A percentile compares a stretch with the other conserved stretches of the same genome.
Evolutionary conservation across 2,329 filamentous ascomycete species (phyloP).

Genomic region (Cryphonectria naterciae): DNA sequence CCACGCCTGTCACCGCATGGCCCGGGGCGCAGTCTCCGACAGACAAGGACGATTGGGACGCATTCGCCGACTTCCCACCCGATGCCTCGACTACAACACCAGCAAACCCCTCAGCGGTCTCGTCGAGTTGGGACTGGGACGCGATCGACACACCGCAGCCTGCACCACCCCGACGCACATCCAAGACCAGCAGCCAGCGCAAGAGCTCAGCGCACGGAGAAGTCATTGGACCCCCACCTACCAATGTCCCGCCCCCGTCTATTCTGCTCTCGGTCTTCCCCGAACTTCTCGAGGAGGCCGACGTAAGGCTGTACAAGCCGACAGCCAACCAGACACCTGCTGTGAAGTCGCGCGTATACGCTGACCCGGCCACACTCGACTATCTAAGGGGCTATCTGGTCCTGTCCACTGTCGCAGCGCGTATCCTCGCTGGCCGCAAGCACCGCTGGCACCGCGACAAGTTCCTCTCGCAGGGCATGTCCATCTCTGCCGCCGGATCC

Average conservation of each 20-base stretch:
- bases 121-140: conserved; percentile 55
- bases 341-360: conserved; percentile 65
- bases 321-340: conserved; percentile 61
- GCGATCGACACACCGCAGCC: conserved; percentile 41
- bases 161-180: conserved; percentile 14
- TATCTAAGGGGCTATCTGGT: conserved; percentile 69
- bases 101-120: conserved; percentile 30
- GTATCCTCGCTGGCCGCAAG: conserved; percentile 82
- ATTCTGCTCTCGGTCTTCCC: conserved; percentile 80
- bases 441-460: conserved; percentile 90
- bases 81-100: conserved; percentile 26
- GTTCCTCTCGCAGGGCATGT: conserved; percentile 83
- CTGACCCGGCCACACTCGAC: conserved; percentile 62
- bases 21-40: conserved; percentile 34
- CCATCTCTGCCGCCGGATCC: conserved; percentile 75
- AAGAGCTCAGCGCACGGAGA: conserved; percentile 22
- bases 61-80: conserved; percentile 52
- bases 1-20: conserved; percentile 33
- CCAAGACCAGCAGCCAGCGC: conserved; percentile 30
- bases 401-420: conserved; percentile 71
- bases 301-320: conserved; percentile 67
- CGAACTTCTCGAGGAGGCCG: conserved; percentile 68
- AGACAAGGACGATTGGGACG: conserved; percentile 51
- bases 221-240: conserved; percentile 63
- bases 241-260: conserved; percentile 87